Base-by-base conservation (phyloP, 2,329 filamentous ascomycete species). In the Pseudodiploospora longispora region DNA sequence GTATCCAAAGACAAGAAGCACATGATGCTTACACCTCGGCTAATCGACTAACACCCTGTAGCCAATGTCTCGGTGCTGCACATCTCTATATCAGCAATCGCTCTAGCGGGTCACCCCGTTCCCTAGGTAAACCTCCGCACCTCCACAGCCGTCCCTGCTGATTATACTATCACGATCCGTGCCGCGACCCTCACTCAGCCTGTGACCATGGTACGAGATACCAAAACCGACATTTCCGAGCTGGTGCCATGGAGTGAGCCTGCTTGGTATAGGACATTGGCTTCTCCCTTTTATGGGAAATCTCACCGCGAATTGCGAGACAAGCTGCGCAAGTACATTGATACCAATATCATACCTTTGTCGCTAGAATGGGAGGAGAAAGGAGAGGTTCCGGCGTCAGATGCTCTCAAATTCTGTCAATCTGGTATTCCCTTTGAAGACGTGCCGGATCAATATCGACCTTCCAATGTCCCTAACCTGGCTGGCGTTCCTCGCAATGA, bases 281-380 rank as follows among this genome's bases (percentile, higher is more conserved):
- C 54, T 6, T 61, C 59, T 3, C 77, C 80, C 0, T 83, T 83
- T 62, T 85, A 85, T 66, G 81, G 72, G 29, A 68, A 73, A 10
- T 75, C 74, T 3, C 82, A 85, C 56, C 71, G 72, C 30, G 64
- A 61, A n/a, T 67, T 85, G 2, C 76, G 78, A 41, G 67, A 74
- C 33, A 68, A 65, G 4, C 63, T 83, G 0, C 74, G 82, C 34
- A 55, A 68, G 27, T 84, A 83, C 48, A 65, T 84, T 39, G 73
- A 84, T 46, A 66, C 70, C 2, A 63, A 80, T 33, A 67, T 85
- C 37, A 63, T 75, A 2, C 80, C 79, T 0, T 67, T 74, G 50
- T 74, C 75, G 4, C 69, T 80, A 30, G 76, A 83, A 34, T 85
- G 82, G 81, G 82, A 85, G 56, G 70, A 68, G 4, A 72, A 72